Evolutionary conservation across 192 early-diverging fungal genomes (phyloP).

Genomic region (Backusella tarrabulga): DNA sequence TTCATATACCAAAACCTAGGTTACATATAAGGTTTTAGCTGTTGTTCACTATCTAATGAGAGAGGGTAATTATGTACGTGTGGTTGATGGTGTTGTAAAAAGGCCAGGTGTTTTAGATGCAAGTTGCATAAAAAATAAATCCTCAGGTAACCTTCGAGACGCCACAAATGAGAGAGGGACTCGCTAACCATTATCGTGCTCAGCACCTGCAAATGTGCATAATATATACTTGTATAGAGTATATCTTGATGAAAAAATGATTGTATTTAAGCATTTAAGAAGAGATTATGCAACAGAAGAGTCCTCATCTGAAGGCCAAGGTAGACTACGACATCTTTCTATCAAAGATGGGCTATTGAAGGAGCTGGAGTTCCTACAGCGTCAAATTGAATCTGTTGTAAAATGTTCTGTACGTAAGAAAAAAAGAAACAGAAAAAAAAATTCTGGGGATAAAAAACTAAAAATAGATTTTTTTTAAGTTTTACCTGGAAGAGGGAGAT

Average conservation of each 20-base stretch:
- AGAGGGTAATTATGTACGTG: conserved; percentile 62
- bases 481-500: conserved; percentile 69
- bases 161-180: neutral
- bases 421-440: neutral
- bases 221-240: conserved; percentile 67
- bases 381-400: conserved; percentile 63
- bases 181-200: neutral
- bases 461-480: conserved; percentile 39
- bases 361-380: conserved; percentile 62
- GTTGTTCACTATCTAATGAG: conserved; percentile 72
- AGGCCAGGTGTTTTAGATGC: conserved; percentile 49
- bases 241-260: conserved; percentile 72
- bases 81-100: conserved; percentile 53
- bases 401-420: conserved; percentile 63
- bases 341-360: conserved; percentile 60
- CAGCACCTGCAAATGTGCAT: conserved; percentile 32
- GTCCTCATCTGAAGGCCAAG: conserved; percentile 40
- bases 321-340: conserved; percentile 54
- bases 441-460: neutral
- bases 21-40: conserved; percentile 72
- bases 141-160: conserved; percentile 18
- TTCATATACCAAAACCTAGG: conserved; percentile 36
- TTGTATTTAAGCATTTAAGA: conserved; percentile 59
- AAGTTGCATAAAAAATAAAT: conserved; percentile 52
- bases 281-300: conserved; percentile 57